Evolutionary conservation across 2,329 filamentous ascomycete genomes (phyloP), one percentile per base, ranked within the genome.

Genomic region (Arthrocladium fulminans): DNA sequence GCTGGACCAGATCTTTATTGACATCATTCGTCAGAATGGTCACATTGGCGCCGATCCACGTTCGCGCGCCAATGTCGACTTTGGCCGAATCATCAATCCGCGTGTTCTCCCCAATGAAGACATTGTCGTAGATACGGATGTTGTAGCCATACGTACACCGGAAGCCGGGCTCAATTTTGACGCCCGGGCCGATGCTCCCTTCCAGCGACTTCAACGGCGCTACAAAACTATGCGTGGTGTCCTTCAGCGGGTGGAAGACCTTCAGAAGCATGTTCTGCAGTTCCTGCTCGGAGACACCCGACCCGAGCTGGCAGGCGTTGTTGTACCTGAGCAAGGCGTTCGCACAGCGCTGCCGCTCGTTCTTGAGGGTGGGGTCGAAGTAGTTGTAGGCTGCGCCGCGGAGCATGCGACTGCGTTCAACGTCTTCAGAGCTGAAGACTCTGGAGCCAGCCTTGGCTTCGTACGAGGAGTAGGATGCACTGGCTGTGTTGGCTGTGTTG

Each of bases 121-220:
- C 87, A 54, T 92, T 83, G 57, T 89, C 83, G 10, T 86, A 89
- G 56, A 98, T 85, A 41, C 78, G 77, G 59, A 97, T 84, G 64
- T 98, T 97, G 69, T 95, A 97, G 0, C 92, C 92, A 61, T 96
- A 96, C 60, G 96, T 88, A 63, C 90, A 96, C 40, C 76, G 82
- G 65, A 98, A 97, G 0, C 90, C 90, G 2, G 86, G 81, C 60
- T 95, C 88, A 22, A 98, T 84, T 35, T 83, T 74, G 3, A 86
- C 83, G 48, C 83, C 80, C 13, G 81, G 77, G n/a, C 87, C 87
- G 3, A 92, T 77, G 20, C 73, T 77, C 54, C 51, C 62, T 57
- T 76, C 73, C 15, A 42, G 20, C 4, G 39, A 37, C 32, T 35
- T 35, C 30, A 50, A 75, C 71, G 44, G 79, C 65, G 34, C 73